Evolutionary conservation across 345 rosid genomes (phyloP).

Genomic region (Diplotaxis tenuifolia): DNA sequence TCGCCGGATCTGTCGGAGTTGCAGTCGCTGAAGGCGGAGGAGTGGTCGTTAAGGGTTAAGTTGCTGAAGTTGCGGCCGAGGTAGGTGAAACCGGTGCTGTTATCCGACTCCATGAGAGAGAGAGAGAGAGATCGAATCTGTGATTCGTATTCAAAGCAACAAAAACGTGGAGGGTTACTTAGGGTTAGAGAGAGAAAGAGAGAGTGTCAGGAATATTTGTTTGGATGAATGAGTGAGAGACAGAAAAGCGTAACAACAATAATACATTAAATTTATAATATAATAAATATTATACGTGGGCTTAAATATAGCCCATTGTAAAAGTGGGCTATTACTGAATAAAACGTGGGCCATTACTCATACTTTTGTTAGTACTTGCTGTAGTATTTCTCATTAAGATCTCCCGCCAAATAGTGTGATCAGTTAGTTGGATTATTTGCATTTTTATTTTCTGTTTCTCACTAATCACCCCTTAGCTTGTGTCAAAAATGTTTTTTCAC

Average conservation of each 20-base stretch:
- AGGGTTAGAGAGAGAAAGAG: neutral
- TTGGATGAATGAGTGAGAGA: slow-evolving; percentile 15
- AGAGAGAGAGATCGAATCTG: neutral
- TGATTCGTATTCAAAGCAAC: neutral
- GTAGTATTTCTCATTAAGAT: neutral
- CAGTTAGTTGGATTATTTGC: neutral
- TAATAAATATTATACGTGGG: neutral
- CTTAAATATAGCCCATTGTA: neutral
- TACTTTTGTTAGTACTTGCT: neutral
- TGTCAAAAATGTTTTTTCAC: neutral
- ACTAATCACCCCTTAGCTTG: neutral
- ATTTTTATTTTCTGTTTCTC: neutral
- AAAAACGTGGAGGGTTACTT: slow-evolving; percentile 20
- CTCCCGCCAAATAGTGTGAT: neutral
- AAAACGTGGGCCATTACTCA: neutral
- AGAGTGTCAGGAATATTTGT: slow-evolving; percentile 13
- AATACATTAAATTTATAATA: neutral
- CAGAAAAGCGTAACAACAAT: neutral
- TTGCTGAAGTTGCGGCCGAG: slow-evolving; percentile 48
- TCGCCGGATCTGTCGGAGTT: slow-evolving; percentile 96
- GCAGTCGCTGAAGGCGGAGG: slow-evolving; percentile 92
- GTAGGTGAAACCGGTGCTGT: slow-evolving; percentile 38
- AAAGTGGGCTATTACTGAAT: neutral
- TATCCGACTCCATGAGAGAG: slow-evolving; percentile 47
- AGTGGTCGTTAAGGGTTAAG: slow-evolving; percentile 42